Base-by-base conservation (phyloP, 169 alveolate species). In the Cytauxzoon felis region DNA sequence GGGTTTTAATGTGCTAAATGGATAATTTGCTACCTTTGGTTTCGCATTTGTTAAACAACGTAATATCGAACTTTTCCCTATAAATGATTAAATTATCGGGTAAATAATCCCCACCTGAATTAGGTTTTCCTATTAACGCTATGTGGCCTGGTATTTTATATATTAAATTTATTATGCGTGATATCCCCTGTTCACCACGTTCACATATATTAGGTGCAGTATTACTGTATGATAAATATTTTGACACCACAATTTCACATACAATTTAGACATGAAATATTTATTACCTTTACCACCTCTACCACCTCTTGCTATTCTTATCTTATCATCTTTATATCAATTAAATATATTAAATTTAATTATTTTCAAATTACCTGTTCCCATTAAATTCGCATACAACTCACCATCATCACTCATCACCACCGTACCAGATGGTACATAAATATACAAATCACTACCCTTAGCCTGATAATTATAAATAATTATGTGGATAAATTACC, bases 51-150 rank as follows among this genome's bases (percentile, higher is more conserved):
- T 79, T 13, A 75, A 51, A 33, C 69, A 26, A 27, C 59, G 19
- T 23, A 68, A 79, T 41, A 71, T 41, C 49, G 73, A 80, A 40
- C 81, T 63, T 26, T 62, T 84, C 9, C 84, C 82, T 70, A 23
- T 2, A 0, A 18, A 3, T 26, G 5, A 42, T 54, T 8, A 6
- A 5, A 45, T 0, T 3, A 6, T 24, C 23, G 2, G 0, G 5
- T 7, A 45, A 29, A 24, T 88, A 67, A 18, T 92, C 62, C 58
- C 78, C 87, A 60, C 97, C 97, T 43, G 97, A 93, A 69, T 93
- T 93, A 0, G 97, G 97, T 60, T 81, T 88, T 24, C 97, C 97
- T 1, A 93, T 88, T 8, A 93, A 70, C 11, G 96, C 97, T 1
- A 91, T 87, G 64, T 93, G 95, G 23, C 95, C 94, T 5, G 87